phyloP scores from a whole-genome alignment of 345 rosid genomes.

The Euphorbia peplus region DNA sequence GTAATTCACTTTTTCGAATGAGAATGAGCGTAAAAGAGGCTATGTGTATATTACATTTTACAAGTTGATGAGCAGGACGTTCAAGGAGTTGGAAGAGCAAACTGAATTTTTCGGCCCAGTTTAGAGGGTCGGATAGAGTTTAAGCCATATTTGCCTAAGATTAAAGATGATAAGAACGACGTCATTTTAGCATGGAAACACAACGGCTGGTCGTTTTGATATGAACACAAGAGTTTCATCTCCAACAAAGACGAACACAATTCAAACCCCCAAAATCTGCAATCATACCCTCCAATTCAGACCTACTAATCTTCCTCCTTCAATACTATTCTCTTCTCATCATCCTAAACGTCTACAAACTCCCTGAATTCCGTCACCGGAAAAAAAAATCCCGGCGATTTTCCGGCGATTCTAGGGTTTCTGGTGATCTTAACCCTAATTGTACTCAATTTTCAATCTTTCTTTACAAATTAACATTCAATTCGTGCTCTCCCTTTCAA shows the following conservation, averaged over 20 bases:
- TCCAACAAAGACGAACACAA: background rate
- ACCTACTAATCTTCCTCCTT: background rate
- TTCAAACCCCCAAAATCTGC: background rate
- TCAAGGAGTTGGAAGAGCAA: too few relatives aligned
- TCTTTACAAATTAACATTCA: background rate
- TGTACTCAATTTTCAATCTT: background rate
- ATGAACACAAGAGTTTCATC: too few relatives aligned
- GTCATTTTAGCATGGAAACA: too few relatives aligned
- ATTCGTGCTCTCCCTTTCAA: background rate
- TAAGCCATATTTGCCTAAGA: too few relatives aligned
- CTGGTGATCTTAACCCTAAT: background rate
- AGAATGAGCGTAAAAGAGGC: too few relatives aligned
- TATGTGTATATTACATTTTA: too few relatives aligned
- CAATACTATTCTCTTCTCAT: background rate
- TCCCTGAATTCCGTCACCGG: background rate
- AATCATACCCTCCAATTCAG: background rate
- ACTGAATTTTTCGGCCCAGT: too few relatives aligned
- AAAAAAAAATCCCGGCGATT: background rate
- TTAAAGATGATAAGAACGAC: too few relatives aligned
- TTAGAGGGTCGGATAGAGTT: too few relatives aligned
- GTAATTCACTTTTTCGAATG: too few relatives aligned
- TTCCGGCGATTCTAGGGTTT: background rate
- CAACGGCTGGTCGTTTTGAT: too few relatives aligned
- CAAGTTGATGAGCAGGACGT: too few relatives aligned
- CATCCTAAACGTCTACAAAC: background rate